Base-by-base conservation (phyloP, 768 basidiomycete species). In the Pulveroboletus ravenelii region DNA sequence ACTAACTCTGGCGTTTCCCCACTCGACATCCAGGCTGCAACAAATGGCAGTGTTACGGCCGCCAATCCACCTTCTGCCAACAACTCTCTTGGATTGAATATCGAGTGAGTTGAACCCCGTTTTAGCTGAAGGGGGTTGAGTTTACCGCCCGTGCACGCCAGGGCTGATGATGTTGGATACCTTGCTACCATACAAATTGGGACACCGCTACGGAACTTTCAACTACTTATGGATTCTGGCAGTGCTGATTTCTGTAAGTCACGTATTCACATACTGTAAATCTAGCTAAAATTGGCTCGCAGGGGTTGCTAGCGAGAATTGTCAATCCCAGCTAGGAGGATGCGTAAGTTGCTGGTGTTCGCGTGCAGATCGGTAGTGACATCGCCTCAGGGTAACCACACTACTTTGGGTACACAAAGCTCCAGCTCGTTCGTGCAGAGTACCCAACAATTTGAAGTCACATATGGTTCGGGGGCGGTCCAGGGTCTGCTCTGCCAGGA, bases 381-480 rank as follows among this genome's bases (percentile, higher is more conserved):
- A 57, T 29, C 57, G 47, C 48, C 45, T 31, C 44, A 78, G 79
- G 85, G 85, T 27, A 74, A 79, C 48, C 89, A 89, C 66, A 73
- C 71, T 10, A 80, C 83, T 69, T 78, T 93, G 31, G 86, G 89
- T 10, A 4, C 77, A 1, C 62, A 76, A 55, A 74, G 76, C 15
- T 88, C 86, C 6, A 78, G 78, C 50, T 71, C 83, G 10, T 91
- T 91, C 65, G 66, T 72, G 37, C 77, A 79, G 60, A 73, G 75
- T 17, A 59, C 69, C 25, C 64, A 69, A 40, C 70, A 66, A 14
- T 89, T 87, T 73, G 58, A 73, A 44, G 78, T 88, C 41, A 79
- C 77, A 1, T 89, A 89, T 54, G 86, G 87, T 31, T 78, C 83
- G 5, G 89, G 89, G 27, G 57, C 69, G 2, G 86, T 90, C n/a